These are phyloP conservation scores for Aspergillus homomorphus DNA, from an alignment of 495 filamentous ascomycete species.

Conservation along the genomic window DNA sequence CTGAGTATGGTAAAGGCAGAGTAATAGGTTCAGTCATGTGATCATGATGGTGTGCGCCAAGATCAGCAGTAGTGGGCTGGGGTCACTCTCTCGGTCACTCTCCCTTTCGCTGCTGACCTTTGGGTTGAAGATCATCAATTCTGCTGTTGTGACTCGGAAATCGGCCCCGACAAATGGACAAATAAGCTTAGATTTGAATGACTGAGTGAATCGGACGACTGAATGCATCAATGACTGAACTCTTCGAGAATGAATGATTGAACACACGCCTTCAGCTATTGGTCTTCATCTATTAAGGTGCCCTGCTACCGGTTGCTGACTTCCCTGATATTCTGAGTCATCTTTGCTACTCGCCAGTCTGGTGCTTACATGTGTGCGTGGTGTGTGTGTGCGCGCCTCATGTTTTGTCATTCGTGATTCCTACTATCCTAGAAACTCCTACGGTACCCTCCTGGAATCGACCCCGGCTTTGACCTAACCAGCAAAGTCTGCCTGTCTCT, in stretches of 20 bases:
- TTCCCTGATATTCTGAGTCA: background rate
- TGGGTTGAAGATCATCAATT: background rate
- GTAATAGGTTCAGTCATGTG: background rate
- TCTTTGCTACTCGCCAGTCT: background rate
- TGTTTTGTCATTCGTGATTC: background rate
- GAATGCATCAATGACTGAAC: background rate
- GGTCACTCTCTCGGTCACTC: too few species aligned
- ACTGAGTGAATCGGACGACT: background rate
- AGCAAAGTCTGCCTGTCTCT: background rate
- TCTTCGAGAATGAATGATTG: background rate
- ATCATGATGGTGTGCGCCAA: background rate
- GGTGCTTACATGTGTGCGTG: too few species aligned
- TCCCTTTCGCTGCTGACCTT: background rate
- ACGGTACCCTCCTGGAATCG: background rate
- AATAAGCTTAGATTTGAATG: too few species aligned
- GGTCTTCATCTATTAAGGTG: background rate
- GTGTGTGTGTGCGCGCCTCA: background rate
- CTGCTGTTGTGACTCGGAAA: background rate
- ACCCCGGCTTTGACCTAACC: background rate
- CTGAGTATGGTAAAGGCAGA: too few species aligned
- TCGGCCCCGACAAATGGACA: background rate
- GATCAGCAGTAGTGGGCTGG: background rate
- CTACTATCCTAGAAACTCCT: background rate
- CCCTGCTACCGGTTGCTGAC: background rate
- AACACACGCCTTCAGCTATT: too few species aligned